Base-by-base conservation (phyloP, 768 basidiomycete species). In the Lanmaoa pseudosensibilis region DNA sequence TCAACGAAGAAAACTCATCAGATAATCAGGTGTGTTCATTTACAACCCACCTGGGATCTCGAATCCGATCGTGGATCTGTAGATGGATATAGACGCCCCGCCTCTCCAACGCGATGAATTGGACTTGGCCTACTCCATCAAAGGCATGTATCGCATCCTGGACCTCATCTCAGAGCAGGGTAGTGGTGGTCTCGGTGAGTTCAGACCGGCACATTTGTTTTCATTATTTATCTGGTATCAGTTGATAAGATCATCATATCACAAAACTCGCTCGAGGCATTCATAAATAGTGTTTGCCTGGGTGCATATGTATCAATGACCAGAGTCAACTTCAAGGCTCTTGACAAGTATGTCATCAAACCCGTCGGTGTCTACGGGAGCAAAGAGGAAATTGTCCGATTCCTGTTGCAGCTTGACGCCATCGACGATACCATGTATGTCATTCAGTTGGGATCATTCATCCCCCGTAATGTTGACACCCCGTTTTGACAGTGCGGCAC, bases 191-290 rank as follows among this genome's bases (percentile, higher is more conserved):
- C 72, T 83, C 6, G 84, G 84, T 83, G 59, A 54, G 67, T 10
- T 25, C 5, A 15, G 16, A 9, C 30, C 1, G 5, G 6, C 21
- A 2, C 21, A 5, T 6, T 16, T 36, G 10, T 34, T 38, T 11
- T 34, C 11, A 55, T 36, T 1, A 15, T 49, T 23, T 18, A n/a
- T 50, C 10, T 48, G n/a, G 30, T 18, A 47, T 50, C 56, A 84
- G 84, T 84, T 38, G 83, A 85, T 60, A 86, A 87, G 63, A 78
- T 86, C 33, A 80, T 86, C 65, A 86, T 87, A 30, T 73, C 74
- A 2, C 82, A 84, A 64, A 69, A 76, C 3, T 78, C 81, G 3
- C 69, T 86, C 13, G 69, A 72, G 56, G 58, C 70, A 3, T 78
- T 86, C 49, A 76, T 83, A 61, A 81, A 85, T 49, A 64, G 63